Evolutionary conservation across 2,329 filamentous ascomycete genomes (phyloP).

Genomic region (Fusarium longipes): DNA sequence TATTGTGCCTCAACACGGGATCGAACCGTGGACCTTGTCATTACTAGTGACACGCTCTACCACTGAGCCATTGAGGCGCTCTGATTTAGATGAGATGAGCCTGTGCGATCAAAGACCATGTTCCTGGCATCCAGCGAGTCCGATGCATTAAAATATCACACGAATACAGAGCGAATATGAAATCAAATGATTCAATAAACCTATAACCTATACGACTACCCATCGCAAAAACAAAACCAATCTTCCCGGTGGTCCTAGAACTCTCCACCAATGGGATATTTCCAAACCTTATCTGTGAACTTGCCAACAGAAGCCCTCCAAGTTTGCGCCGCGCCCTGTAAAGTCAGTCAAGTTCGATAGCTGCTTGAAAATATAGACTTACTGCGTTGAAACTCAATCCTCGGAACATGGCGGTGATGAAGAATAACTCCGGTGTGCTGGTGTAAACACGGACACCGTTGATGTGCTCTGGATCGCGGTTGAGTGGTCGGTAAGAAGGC

Average conservation of each 20-base stretch:
- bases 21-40: slow-evolving; percentile 32
- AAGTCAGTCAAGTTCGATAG: neutral
- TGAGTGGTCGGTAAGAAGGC: slow-evolving; percentile 19
- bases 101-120: too few species aligned
- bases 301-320: slow-evolving; percentile 30
- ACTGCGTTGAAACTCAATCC: slow-evolving; percentile 25
- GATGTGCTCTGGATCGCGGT: slow-evolving; percentile 3
- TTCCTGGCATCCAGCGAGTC: too few species aligned
- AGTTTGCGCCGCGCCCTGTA: slow-evolving; percentile 17
- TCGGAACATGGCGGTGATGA: slow-evolving; percentile 25
- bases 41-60: slow-evolving; percentile 34
- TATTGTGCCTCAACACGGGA: slow-evolving; percentile 9
- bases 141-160: too few species aligned
- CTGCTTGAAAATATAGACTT: neutral
- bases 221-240: neutral
- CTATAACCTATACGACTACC: neutral
- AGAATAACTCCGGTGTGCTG: slow-evolving; percentile 11
- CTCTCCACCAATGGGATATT: slow-evolving; percentile 31
- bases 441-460: slow-evolving; percentile 21
- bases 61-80: slow-evolving; percentile 27
- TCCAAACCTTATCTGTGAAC: slow-evolving; percentile 28
- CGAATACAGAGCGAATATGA: too few species aligned
- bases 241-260: neutral
- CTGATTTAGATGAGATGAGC: slow-evolving; percentile 6
- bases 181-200: neutral